Percentiles rank a stretch among this genome's conserved stretches.
These are phyloP conservation scores for Boletus sensibilis DNA, from an alignment of 768 basidiomycete genomes.

Conservation along the genomic window DNA sequence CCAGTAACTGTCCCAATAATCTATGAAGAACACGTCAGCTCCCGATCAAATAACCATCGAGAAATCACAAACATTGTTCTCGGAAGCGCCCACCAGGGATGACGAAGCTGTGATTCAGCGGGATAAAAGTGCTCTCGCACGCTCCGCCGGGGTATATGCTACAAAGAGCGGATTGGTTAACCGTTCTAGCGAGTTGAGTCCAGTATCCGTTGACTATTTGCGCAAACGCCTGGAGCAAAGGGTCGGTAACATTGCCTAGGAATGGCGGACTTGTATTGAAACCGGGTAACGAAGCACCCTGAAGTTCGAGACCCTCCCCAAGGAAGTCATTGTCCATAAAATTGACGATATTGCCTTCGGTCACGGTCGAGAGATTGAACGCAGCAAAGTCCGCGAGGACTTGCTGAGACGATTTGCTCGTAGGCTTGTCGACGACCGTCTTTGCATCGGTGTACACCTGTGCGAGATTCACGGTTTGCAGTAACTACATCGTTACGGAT, in stretches of 20 bases:
- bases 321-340: constrained; percentile 76
- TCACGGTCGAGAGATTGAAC: constrained; percentile 40
- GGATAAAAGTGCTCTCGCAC: constrained; percentile 86
- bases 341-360: constrained; percentile 60
- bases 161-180: constrained; percentile 71
- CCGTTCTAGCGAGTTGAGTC: constrained; percentile 73
- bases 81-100: constrained; percentile 86
- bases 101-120: constrained; percentile 88
- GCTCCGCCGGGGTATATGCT: constrained; percentile 40
- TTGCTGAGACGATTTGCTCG: constrained; percentile 57
- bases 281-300: constrained; percentile 55
- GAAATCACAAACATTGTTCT: constrained; percentile 67
- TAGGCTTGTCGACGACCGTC: constrained; percentile 90
- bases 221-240: constrained; percentile 68
- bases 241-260: constrained; percentile 66
- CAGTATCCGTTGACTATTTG: constrained; percentile 85
- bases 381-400: constrained; percentile 69
- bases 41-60: background rate
- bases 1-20: constrained; percentile 78
- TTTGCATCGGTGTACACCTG: constrained; percentile 76
- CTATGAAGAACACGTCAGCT: constrained; percentile 25
- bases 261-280: constrained; percentile 67
- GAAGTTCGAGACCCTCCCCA: constrained; percentile 85
- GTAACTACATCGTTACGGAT: constrained; percentile 42
- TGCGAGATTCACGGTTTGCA: constrained; percentile 86